Percentiles rank a stretch among this genome's conserved stretches.
These are phyloP conservation scores for Ilyonectria robusta DNA, from an alignment of 2,329 filamentous ascomycete genomes.

Conservation along the genomic window DNA sequence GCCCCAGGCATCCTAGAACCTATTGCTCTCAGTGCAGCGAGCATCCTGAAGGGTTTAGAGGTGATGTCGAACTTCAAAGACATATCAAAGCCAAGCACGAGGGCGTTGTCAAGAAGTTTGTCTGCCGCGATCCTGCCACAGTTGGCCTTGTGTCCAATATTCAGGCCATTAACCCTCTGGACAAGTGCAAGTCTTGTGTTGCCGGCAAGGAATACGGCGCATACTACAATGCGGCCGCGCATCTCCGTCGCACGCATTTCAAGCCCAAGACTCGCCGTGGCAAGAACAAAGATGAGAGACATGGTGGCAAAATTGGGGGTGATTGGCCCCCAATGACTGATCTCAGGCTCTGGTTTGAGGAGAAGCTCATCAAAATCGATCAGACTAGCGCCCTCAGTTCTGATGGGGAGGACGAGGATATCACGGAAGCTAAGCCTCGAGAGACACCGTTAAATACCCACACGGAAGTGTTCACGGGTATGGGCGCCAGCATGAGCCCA, in stretches of 20 bases:
- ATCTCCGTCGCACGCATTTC: slow-evolving; percentile 91
- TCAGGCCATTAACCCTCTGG: slow-evolving; percentile 74
- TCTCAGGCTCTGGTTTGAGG: slow-evolving; percentile 59
- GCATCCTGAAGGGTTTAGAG: slow-evolving; percentile 66
- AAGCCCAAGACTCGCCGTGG: slow-evolving; percentile 70
- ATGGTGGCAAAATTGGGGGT: slow-evolving; percentile 55
- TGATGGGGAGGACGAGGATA: slow-evolving; percentile 14
- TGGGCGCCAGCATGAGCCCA: no score
- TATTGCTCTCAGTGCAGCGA: background rate
- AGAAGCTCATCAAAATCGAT: slow-evolving; percentile 44
- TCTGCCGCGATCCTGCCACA: slow-evolving; percentile 68
- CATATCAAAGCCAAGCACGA: slow-evolving; percentile 78
- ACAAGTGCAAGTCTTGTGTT: slow-evolving; percentile 87
- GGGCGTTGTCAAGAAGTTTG: slow-evolving; percentile 66
- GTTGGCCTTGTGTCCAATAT: slow-evolving; percentile 62
- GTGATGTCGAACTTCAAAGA: slow-evolving; percentile 84
- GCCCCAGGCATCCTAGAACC: slow-evolving; percentile 78
- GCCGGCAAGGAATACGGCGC: slow-evolving; percentile 85
- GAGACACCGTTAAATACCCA: no score
- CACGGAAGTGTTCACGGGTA: no score
- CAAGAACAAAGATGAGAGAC: slow-evolving; percentile 58
- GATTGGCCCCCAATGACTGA: slow-evolving; percentile 48
- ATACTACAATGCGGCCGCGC: slow-evolving; percentile 95
- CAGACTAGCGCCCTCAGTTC: slow-evolving; percentile 54
- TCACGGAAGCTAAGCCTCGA: no score